Evolutionary conservation across 2,329 filamentous ascomycete genomes (phyloP), one percentile per base, ranked within the genome.

Genomic region (Plenodomus lindquistii): DNA sequence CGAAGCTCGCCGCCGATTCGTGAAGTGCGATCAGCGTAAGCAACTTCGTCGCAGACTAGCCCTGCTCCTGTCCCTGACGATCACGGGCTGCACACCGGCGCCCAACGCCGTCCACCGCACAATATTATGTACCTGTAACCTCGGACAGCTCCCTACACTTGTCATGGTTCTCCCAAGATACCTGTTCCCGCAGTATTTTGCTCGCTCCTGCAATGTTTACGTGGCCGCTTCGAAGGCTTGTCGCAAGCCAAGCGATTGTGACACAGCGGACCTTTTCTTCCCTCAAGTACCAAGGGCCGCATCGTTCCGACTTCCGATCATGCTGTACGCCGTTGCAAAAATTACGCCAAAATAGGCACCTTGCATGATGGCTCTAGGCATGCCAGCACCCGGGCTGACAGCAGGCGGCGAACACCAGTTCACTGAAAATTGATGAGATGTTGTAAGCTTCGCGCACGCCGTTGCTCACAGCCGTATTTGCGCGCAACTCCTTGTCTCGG

Each of bases 1-100:
- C 48, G 44, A 39, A 37, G 50, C 49, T 37, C 27, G 44, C 50
- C 50, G 51, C 37, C 41, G 46, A 48, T 49, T 50, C 47, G 50
- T 41, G 45, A 52, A 53, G 35, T 52, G 47, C 41, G 61, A 65
- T 65, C 62, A 52, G 48, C 62, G 50, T 37, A 40, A 41, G 53
- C 57, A 49, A 59, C 44, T 56, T 56, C 48, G 55, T 38, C 20
- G 42, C 36, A 31, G 47, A 37, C 29, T 37, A 53, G 43, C 54
- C 46, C 54, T 38, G 48, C 46, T 36, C 39, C 42, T 34, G 50
- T 52, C 48, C 52, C 57, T 57, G 54, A 50, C 49, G 59, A 63
- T 63, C 60, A 8, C 11, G 15, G 27, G 27, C 37, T 36, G 44
- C 38, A 43, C 46, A 21, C 50, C 44, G 47, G 44, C 55, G 48